Percentiles rank a stretch among this genome's conserved stretches.
phyloP scores from a whole-genome alignment of 805 yeast genomes.

The Priceomyces haplophilus region DNA sequence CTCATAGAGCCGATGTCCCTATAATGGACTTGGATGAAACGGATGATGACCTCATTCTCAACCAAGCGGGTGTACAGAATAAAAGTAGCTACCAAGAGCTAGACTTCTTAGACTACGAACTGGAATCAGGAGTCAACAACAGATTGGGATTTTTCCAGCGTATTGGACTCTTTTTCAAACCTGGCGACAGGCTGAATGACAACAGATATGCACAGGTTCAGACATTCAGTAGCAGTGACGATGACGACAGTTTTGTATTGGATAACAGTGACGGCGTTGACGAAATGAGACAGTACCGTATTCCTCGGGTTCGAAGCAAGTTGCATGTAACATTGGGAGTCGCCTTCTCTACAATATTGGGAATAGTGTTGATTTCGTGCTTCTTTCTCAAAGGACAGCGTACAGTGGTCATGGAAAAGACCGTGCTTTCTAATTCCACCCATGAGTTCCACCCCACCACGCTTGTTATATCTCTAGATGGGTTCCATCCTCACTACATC shows the following conservation, averaged over 20 bases:
- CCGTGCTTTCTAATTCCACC: conserved; percentile 55
- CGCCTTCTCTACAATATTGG: conserved; percentile 7
- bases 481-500: conserved; percentile 88
- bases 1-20: conserved; percentile 51
- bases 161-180: neutral
- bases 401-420: conserved; percentile 6
- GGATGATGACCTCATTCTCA: conserved; percentile 32
- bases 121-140: conserved; percentile 1
- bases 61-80: conserved; percentile 6
- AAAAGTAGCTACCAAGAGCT: conserved; percentile 12
- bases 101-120: conserved; percentile 24
- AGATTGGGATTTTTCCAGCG: neutral
- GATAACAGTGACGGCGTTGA: conserved; percentile 22
- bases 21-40: conserved; percentile 51
- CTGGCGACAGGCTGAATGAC: neutral
- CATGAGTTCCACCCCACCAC: conserved; percentile 76
- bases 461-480: conserved; percentile 75
- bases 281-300: conserved; percentile 21
- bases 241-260: conserved; percentile 9
- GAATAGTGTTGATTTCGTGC: neutral
- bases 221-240: neutral
- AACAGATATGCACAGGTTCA: neutral
- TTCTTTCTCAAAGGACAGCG: neutral
- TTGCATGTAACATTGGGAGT: conserved; percentile 15
- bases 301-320: conserved; percentile 22